Percentiles rank a stretch among this genome's conserved stretches.
Evolutionary conservation across 257 asterid genomes (phyloP).

Genomic region (Galeopsis tetrahit): DNA sequence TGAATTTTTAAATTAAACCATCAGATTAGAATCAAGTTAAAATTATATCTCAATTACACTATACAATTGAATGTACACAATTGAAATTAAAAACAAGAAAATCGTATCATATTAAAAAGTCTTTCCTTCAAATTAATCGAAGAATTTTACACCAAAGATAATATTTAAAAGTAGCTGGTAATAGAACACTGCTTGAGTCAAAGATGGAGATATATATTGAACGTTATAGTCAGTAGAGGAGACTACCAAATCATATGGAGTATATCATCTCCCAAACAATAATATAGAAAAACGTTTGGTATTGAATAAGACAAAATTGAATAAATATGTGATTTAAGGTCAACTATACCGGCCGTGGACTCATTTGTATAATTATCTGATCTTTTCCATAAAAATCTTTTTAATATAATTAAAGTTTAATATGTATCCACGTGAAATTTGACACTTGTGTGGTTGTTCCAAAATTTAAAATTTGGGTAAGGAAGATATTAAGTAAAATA

Average conservation of each 20-base stretch:
- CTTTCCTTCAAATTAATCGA: neutral
- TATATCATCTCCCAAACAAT: neutral
- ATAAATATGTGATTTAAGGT: neutral
- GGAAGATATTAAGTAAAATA: too few relatives aligned
- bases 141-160: neutral
- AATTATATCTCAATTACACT: too few relatives aligned
- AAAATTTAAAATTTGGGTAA: too few relatives aligned
- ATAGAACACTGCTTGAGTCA: neutral
- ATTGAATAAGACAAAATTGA: neutral
- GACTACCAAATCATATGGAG: neutral
- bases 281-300: neutral
- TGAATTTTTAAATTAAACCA: too few relatives aligned
- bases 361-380: neutral
- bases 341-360: neutral
- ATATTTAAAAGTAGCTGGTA: neutral
- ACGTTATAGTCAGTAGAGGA: neutral
- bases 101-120: too few relatives aligned
- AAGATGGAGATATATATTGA: neutral
- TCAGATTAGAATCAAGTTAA: too few relatives aligned
- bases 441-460: too few relatives aligned
- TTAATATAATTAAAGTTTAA: too few relatives aligned
- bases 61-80: too few relatives aligned
- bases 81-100: too few relatives aligned
- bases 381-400: neutral
- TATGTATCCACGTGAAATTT: too few relatives aligned